Percentiles rank a stretch among this genome's conserved stretches.
Conservation (phyloP, 139 green algal genomes). For the Astrephomene gubernaculifera region DNA sequence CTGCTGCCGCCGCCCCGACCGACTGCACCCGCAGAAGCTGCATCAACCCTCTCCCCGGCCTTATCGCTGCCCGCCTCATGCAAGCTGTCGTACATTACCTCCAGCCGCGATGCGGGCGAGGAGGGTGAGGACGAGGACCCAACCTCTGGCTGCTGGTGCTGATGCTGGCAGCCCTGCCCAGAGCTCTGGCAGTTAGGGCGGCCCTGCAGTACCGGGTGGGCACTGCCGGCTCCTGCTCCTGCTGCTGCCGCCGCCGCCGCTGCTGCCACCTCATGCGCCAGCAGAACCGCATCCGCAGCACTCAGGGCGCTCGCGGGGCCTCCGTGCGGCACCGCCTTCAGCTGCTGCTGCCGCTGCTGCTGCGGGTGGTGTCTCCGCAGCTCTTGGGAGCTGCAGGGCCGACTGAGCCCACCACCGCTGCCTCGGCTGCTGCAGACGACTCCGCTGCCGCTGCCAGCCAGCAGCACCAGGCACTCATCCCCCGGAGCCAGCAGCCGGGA, state of each 20-base stretch:
- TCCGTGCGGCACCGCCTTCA: neutral
- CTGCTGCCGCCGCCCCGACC: neutral
- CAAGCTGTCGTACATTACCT: slow-evolving; percentile 37
- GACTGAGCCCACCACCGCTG: neutral
- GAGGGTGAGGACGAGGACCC: no score
- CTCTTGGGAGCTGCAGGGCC: no score
- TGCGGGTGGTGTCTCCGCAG: neutral
- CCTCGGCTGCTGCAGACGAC: neutral
- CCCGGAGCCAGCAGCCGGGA: neutral
- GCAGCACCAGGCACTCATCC: slow-evolving; percentile 25
- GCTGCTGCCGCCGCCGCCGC: neutral
- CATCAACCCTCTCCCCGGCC: neutral
- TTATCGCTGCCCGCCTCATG: neutral
- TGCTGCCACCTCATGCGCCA: slow-evolving; percentile 15
- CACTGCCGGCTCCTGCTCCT: neutral
- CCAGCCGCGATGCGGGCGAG: neutral
- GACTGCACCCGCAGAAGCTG: neutral
- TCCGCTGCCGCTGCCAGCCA: neutral
- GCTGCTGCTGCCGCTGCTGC: neutral
- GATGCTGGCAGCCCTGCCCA: no score
- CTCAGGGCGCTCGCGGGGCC: slow-evolving; percentile 13
- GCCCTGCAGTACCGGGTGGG: no score
- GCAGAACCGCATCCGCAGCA: slow-evolving; percentile 7
- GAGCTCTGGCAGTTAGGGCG: no score
- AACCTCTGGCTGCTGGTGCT: no score